Base-by-base conservation (phyloP, 176 grass and related monocot genomes). In the Panicum miliaceum region DNA sequence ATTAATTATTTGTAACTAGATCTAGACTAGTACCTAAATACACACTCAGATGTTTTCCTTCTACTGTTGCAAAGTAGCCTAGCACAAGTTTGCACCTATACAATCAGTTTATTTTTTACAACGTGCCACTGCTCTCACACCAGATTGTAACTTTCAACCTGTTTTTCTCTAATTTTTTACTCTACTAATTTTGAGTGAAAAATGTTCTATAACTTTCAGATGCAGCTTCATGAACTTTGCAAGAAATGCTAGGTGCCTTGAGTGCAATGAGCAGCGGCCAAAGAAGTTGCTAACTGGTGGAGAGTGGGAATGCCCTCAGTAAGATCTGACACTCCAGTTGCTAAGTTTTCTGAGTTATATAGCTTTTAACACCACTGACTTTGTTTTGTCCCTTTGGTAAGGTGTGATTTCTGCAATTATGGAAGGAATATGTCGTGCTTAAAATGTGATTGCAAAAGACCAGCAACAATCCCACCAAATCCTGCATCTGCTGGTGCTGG, bases 291-390 rank as follows among this genome's bases (percentile, higher is more conserved):
- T 94, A 76, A 90, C 86, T 76, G 93, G 93, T 80, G 86, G 85
- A 91, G 93, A 99, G 76, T 99, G 96, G 96, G 96, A 92, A 83
- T 99, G 96, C 73, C 93, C 93, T 77, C 93, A 96, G 96, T 99
- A 95, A 96, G 87, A 73, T 81, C 53, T 80, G 50, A 67, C 25
- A 63, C 83, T 32, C 53, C 71, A 37, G 15, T 25, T 68, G 19
- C 61, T 57, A 85, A 56, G 5, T 41, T 69, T 79, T 36, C 47
- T 19, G 67, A 38, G 4, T 60, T 54, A 48, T 57, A 75, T 56
- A 56, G 26, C 34, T 77, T 62, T 68, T 46, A 29, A 65, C 35
- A 53, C 16, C 14, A 40, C 86, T 92, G 62, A 92, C 72, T 85
- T 76, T 53, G 23, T 79, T 70, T 75, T 74, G 11, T 52, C 51